Evolutionary conservation across 2,329 filamentous ascomycete genomes (phyloP), one percentile per base, ranked within the genome.

Genomic region (Beauveria brongniartii): DNA sequence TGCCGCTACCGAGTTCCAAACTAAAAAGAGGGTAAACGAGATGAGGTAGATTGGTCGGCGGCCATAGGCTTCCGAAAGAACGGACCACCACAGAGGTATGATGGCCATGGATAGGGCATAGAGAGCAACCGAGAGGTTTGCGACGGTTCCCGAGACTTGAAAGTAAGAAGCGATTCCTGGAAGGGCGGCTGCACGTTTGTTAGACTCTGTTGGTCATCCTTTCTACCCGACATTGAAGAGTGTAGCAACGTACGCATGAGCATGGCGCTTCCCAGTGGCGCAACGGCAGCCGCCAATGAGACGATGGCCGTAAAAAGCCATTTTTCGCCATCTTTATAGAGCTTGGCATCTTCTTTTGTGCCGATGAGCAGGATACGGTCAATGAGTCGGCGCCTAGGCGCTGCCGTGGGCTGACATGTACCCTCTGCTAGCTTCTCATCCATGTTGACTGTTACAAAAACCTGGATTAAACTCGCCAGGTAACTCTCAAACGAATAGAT

Each of bases 61-160:
- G 12, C 91, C 91, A 1, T 84, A 73, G 0, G 78, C 78, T 67
- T 94, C 91, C 9, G 88, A 91, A 68, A 94, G 92, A 1, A 87
- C 88, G 1, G 88, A 91, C 89, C 89, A 94, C 90, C 90, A 94
- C 0, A 95, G 78, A 0, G 91, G 91, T 66, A 92, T 93, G 47
- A 94, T 90, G 59, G 85, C 84, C 89, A 94, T 91, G 66, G 82
- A 78, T 5, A 94, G 78, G 89, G 94, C 91, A 71, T 92, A 94
- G 62, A 93, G 73, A 0, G 90, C 88, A 1, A 94, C 83, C 0
- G 87, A 87, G 61, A 94, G 69, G 71, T 94, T 95, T 59, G 87
- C 85, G 18, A 90, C 75, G 0, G 89, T 88, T 16, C 83, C 73
- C 0, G 82, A 81, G 16, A 85, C 80, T 64, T 86, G 65, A 47